Percentiles rank a stretch among this genome's conserved stretches.
Conservation (phyloP, 371 early-diverging fungal genomes). For the Nosema muscidifuracis region DNA sequence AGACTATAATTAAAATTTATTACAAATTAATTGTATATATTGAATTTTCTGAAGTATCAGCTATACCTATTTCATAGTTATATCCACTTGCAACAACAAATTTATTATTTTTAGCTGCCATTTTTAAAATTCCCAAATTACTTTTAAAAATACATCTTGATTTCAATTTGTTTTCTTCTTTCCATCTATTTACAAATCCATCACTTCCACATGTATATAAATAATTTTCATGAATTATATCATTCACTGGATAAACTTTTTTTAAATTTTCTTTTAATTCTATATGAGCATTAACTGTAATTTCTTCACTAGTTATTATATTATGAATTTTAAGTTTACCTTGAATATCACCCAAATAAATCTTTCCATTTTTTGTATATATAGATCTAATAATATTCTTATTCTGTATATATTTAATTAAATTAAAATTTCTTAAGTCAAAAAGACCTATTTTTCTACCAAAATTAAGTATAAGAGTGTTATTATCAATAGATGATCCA, state of each 20-base stretch:
- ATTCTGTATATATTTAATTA: background rate
- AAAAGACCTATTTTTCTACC: background rate
- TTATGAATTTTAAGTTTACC: constrained; percentile 17
- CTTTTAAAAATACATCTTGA: background rate
- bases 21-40: constrained; percentile 4
- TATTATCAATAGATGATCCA: background rate
- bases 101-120: background rate
- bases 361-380: background rate
- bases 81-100: constrained; percentile 2
- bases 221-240: background rate
- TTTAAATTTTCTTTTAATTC: constrained; percentile 11
- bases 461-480: background rate
- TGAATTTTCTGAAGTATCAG: background rate
- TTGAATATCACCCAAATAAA: constrained; percentile 17
- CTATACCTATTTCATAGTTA: constrained; percentile 1
- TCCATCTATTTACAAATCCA: constrained; percentile 21
- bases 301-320: background rate
- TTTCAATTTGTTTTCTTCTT: constrained; percentile 1
- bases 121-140: background rate
- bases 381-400: constrained; percentile 19
- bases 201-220: constrained; percentile 24
- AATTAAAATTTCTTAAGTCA: background rate
- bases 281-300: constrained; percentile 26
- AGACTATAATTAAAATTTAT: no score
- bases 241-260: constrained; percentile 33